These are phyloP conservation scores for Pyracantha coccinea DNA, from an alignment of 331 rosid genomes.

Conservation along the genomic window DNA sequence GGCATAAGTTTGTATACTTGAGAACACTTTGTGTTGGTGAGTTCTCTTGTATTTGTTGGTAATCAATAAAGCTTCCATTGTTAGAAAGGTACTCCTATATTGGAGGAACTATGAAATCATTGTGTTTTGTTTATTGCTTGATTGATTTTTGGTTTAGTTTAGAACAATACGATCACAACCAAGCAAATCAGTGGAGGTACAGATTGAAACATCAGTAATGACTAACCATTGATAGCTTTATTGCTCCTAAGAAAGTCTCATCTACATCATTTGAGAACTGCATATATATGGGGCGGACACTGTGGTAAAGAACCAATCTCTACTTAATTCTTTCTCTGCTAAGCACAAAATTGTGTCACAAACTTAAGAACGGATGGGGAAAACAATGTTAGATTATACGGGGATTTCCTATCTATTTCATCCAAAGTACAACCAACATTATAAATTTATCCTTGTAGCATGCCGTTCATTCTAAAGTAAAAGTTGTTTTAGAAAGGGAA, in stretches of 20 bases:
- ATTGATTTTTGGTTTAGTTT: too few relatives aligned
- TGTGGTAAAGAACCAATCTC: conserved; percentile 66
- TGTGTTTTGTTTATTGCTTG: too few relatives aligned
- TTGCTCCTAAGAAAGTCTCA: conserved; percentile 83
- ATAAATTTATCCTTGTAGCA: neutral
- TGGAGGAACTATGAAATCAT: too few relatives aligned
- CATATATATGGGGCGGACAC: conserved; percentile 79
- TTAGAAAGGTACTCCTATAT: too few relatives aligned
- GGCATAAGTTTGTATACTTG: too few relatives aligned
- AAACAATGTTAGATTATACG: neutral
- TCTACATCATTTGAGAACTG: conserved; percentile 75
- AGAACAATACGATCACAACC: neutral
- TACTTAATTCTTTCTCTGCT: conserved; percentile 76
- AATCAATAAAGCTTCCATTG: too few relatives aligned
- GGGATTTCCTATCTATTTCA: neutral
- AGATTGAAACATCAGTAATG: conserved; percentile 7
- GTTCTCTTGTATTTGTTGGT: too few relatives aligned
- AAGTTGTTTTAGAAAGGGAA: neutral
- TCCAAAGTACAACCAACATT: neutral
- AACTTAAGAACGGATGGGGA: neutral
- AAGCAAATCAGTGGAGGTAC: neutral
- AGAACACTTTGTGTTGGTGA: too few relatives aligned
- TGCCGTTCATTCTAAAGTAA: neutral
- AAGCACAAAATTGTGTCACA: conserved; percentile 9
- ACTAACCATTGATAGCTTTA: conserved; percentile 65